Conservation (phyloP, 73 alveolate genomes). For the Breviolum minutum region DNA sequence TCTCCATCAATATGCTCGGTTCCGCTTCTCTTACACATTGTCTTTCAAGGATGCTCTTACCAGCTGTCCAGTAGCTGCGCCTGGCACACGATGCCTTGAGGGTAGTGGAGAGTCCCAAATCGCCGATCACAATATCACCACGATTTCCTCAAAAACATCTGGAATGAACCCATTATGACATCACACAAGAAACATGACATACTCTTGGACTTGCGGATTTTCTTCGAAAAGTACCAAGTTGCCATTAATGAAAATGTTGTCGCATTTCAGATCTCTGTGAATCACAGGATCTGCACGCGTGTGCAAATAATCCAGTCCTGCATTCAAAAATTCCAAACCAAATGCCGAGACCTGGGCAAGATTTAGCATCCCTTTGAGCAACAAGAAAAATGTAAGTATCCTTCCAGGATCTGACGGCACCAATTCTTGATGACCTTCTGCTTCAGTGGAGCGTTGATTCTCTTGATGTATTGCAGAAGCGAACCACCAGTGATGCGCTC, state of each 20-base stretch:
- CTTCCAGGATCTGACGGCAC: constrained; percentile 98
- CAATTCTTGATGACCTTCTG: constrained; percentile 98
- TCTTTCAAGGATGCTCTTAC: background rate
- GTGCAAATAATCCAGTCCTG: constrained; percentile 98
- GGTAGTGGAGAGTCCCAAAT: constrained; percentile 97
- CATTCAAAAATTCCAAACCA: background rate
- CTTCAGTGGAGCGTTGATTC: constrained; percentile 97
- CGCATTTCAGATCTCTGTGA: constrained; percentile 99
- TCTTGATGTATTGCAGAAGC: constrained; percentile 97
- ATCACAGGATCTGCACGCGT: constrained; percentile 98
- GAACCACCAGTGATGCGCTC: constrained; percentile 98
- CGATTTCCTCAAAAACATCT: constrained; percentile 71
- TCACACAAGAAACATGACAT: background rate
- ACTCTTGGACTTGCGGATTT: background rate
- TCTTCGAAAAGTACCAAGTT: background rate
- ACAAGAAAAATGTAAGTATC: background rate
- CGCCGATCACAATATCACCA: constrained; percentile 97
- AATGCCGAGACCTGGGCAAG: background rate
- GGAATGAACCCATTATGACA: background rate
- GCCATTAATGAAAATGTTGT: constrained; percentile 98
- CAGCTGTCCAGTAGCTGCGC: background rate
- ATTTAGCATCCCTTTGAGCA: background rate
- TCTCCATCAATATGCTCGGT: too few species aligned
- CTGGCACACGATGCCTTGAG: constrained; percentile 80
- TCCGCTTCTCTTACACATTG: background rate